Evolutionary conservation across 305 asterid genomes (phyloP), one percentile per base, ranked within the genome.

Genomic region (Solanum chacoense): DNA sequence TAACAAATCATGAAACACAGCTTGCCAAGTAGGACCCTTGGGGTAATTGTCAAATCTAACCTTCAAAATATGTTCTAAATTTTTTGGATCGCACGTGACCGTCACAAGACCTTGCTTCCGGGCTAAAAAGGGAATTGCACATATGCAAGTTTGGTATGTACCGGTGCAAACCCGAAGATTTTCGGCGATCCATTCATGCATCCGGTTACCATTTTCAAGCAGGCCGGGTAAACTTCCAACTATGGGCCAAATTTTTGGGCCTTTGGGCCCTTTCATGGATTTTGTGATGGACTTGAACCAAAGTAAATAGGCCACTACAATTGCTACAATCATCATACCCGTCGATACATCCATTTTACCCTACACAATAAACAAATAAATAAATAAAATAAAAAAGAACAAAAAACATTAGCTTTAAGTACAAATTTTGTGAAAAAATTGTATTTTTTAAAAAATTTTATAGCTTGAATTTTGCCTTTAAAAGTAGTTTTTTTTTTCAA

Each of bases 11-110:
- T 94, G 96, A 59, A 94, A 94, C 81, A 91, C 95, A 4, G 96
- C 92, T 88, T 94, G 96, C 96, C 96, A 94, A 16, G 93, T 93
- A 16, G 96, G 96, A 14, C 96, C 96, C 91, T 94, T 94, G 1
- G 95, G 96, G 89, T 94, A 94, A 89, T 94, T 94, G 81, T 94
- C 96, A 11, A 94, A 94, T 88, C 89, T 91, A 11, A 84, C 85
- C 89, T 93, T 94, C 91, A 94, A 87, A 50, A 94, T 93, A 34
- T 94, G 96, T 92, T 94, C 95, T 34, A 94, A 89, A 81, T 93
- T 94, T 88, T 90, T 94, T 7, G 96, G 94, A 72, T 94, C 95
- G 89, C 96, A 94, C 85, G 96, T 94, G 91, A 93, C 95, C 0
- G 96, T 93, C 93, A 94, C 96, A 89, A 92, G 94, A 11, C 95